Evolutionary conservation across 768 basidiomycete species (phyloP).

Genomic region (Dentipellis fragilis): DNA sequence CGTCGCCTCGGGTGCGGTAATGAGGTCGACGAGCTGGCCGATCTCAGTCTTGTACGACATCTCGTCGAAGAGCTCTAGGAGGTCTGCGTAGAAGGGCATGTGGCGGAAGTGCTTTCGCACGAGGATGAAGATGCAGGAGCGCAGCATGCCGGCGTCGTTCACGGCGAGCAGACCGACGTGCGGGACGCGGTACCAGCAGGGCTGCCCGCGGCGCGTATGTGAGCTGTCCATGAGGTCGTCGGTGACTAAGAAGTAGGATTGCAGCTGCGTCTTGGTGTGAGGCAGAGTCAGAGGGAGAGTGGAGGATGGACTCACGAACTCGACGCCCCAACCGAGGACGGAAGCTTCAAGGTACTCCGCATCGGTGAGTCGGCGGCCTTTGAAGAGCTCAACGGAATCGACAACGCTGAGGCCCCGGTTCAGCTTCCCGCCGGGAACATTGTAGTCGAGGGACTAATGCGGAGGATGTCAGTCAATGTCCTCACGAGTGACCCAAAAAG

Average conservation of each 20-base stretch:
- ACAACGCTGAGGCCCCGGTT: conserved; percentile 93
- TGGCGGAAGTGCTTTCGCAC: conserved; percentile 77
- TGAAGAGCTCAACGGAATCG: conserved; percentile 83
- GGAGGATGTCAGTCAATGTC: no score
- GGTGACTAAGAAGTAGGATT: conserved; percentile 93
- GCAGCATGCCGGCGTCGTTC: conserved; percentile 95
- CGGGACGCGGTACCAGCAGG: conserved; percentile 80
- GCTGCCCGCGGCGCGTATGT: conserved; percentile 85
- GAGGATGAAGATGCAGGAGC: conserved; percentile 84
- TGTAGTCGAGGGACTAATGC: conserved; percentile 74
- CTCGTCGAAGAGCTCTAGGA: conserved; percentile 88
- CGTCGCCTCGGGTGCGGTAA: conserved; percentile 84
- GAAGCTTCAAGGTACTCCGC: conserved; percentile 86
- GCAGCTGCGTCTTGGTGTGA: conserved; percentile 47
- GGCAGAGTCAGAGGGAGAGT: not conserved
- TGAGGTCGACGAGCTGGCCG: conserved; percentile 89
- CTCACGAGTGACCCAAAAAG: no score
- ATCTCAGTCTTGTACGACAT: conserved; percentile 83
- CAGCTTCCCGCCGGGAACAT: conserved; percentile 89
- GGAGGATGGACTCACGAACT: conserved; percentile 53
- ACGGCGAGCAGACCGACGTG: conserved; percentile 78
- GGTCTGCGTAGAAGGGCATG: conserved; percentile 76
- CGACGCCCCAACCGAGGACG: conserved; percentile 90
- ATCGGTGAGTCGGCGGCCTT: conserved; percentile 55
- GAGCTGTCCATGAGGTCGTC: conserved; percentile 97